Evolutionary conservation across 2,329 filamentous ascomycete genomes (phyloP).

Genomic region (Grosmannia huntii): DNA sequence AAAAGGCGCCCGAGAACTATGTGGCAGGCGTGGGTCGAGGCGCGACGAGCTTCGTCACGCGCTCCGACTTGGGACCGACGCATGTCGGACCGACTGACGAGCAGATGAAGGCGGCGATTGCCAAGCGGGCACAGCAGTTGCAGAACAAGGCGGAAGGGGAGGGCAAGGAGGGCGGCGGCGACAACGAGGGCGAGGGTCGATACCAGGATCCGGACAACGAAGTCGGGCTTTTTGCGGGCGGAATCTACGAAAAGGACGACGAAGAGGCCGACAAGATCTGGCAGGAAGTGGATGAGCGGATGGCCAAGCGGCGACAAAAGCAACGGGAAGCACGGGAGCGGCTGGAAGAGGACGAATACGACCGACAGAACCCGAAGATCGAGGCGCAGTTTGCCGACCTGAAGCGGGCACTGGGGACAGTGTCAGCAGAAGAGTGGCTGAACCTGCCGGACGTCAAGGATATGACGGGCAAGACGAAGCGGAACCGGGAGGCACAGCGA

Average conservation of each 20-base stretch:
- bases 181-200: slow-evolving; percentile 55
- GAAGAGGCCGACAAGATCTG: slow-evolving; percentile 97
- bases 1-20: slow-evolving; percentile 75
- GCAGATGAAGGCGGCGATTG: slow-evolving; percentile 94
- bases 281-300: slow-evolving; percentile 89
- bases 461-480: slow-evolving; percentile 83
- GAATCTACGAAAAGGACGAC: slow-evolving; percentile 93
- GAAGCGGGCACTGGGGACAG: slow-evolving; percentile 75
- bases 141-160: slow-evolving; percentile 41
- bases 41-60: slow-evolving; percentile 94
- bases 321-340: slow-evolving; percentile 87
- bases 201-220: slow-evolving; percentile 98
- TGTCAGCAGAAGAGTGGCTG: slow-evolving; percentile 94
- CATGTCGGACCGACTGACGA: slow-evolving; percentile 93
- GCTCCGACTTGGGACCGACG: slow-evolving; percentile 90
- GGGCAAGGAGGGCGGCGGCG: slow-evolving; percentile 46
- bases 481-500: slow-evolving; percentile 68
- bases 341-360: slow-evolving; percentile 86
- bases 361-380: slow-evolving; percentile 95
- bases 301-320: slow-evolving; percentile 77
- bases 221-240: slow-evolving; percentile 85
- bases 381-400: slow-evolving; percentile 95
- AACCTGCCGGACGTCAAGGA: slow-evolving; percentile 92
- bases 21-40: slow-evolving; percentile 95
- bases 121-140: slow-evolving; percentile 79